These are phyloP conservation scores for Phytophthora cryptogea DNA, from an alignment of 352 stramenopile genomes.

Conservation along the genomic window DNA sequence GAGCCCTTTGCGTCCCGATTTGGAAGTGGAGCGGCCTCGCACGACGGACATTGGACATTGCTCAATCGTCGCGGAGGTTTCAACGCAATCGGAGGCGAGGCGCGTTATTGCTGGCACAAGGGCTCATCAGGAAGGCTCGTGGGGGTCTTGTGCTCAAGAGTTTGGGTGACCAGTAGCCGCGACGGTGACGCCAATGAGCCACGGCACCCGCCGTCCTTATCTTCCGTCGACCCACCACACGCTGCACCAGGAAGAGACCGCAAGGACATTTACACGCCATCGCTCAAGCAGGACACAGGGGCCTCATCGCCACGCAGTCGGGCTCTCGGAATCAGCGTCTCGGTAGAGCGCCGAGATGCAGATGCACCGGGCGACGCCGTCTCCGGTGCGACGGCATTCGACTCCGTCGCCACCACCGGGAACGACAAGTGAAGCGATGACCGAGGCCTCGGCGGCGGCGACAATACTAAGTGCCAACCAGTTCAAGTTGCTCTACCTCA, in stretches of 20 bases:
- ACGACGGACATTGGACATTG: slow-evolving; percentile 4
- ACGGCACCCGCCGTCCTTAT: slow-evolving; percentile 28
- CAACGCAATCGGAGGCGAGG: slow-evolving; percentile 25
- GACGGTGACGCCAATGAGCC: slow-evolving; percentile 38
- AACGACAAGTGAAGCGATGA: slow-evolving; percentile 18
- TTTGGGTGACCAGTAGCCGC: slow-evolving; percentile 1
- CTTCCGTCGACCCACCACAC: slow-evolving; percentile 11
- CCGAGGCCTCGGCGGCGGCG: slow-evolving; percentile 20
- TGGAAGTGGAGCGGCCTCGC: slow-evolving; percentile 3
- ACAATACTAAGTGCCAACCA: slow-evolving; percentile 93
- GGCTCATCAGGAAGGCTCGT: slow-evolving; percentile 9
- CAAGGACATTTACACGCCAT: slow-evolving; percentile 15
- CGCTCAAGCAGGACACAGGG: neutral
- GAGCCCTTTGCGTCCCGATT: slow-evolving; percentile 20
- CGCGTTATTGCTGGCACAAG: slow-evolving; percentile 16
- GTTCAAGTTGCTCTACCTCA: slow-evolving; percentile 96
- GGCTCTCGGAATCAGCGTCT: slow-evolving; percentile 4
- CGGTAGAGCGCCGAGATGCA: slow-evolving; percentile 23
- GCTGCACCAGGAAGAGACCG: slow-evolving; percentile 8
- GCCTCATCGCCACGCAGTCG: slow-evolving; percentile 5
- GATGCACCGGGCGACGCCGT: slow-evolving; percentile 12
- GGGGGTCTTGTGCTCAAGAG: slow-evolving; percentile 12
- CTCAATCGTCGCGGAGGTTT: slow-evolving; percentile 40
- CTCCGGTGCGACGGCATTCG: slow-evolving; percentile 12
- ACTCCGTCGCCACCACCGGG: slow-evolving; percentile 15